These are phyloP conservation scores for Aspergillus uvarum DNA, from an alignment of 2,329 filamentous ascomycete species.

Conservation along the genomic window DNA sequence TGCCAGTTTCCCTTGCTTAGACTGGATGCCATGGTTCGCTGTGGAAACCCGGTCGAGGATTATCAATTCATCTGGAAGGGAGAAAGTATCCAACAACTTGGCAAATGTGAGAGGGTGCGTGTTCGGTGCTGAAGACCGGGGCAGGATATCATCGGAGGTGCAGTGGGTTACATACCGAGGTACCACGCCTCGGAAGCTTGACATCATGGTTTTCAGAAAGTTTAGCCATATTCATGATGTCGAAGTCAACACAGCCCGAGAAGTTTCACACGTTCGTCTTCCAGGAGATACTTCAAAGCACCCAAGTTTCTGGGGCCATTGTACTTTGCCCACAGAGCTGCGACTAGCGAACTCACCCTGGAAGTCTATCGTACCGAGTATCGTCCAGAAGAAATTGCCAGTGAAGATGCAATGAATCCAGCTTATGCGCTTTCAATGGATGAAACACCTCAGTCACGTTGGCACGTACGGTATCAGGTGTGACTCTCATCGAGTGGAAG, in stretches of 20 bases:
- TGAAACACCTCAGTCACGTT: background rate
- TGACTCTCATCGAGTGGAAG: background rate
- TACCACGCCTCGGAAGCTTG: background rate
- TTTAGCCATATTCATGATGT: background rate
- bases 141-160: too few relatives aligned
- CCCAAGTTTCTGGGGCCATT: background rate
- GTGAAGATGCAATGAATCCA: conserved; percentile 2
- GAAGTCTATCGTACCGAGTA: background rate
- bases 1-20: background rate
- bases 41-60: background rate
- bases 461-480: background rate
- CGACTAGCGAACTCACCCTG: too few relatives aligned
- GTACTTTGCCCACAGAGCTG: background rate
- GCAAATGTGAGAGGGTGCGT: too few relatives aligned
- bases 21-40: background rate
- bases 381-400: conserved; percentile 2
- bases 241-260: conserved; percentile 3
- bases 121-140: too few relatives aligned
- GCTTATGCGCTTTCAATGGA: background rate
- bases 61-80: background rate
- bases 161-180: background rate
- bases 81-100: background rate
- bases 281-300: background rate
- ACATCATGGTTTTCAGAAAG: background rate
- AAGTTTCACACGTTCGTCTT: background rate